Evolutionary conservation across 768 basidiomycete genomes (phyloP), one percentile per base, ranked within the genome.

Genomic region (Psilocybe cyanescens): DNA sequence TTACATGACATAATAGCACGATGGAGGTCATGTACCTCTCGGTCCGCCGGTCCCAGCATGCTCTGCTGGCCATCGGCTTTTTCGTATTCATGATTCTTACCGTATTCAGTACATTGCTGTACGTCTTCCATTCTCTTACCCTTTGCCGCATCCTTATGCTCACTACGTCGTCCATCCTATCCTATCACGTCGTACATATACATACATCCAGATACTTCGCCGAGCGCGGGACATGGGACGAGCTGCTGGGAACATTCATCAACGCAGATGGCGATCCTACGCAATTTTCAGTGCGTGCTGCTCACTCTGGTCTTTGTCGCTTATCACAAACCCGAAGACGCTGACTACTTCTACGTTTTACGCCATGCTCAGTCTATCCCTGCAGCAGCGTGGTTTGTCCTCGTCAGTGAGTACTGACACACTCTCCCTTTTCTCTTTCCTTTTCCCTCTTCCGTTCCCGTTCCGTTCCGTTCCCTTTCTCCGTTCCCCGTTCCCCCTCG

Each of bases 21-120:
- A 94, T 94, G 52, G 91, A 94, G 78, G 92, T 94, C 68, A 97
- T 97, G 95, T 94, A 91, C 71, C 83, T 97, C 30, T 89, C 93
- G 31, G 89, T 95, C 37, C 83, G 90, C 53, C 81, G 93, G 61
- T 95, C 92, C 0, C 90, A 93, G 65, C 92, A 96, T 66, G 94
- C 94, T 0, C 76, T 89, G 0, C 82, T 95, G 3, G 94, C 95
- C 0, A 86, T 97, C 17, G 85, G 86, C 2, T 97, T 96, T 74
- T 96, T 97, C n/a, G 90, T 96, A 12, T 75, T 89, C 56, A 94
- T 95, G 88, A 86, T 93, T 1, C 79, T 97, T 44, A 86, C 93
- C 1, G 86, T 96, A 6, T 96, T 94, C 72, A 94, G 93, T 63
- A 96, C 94, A 0, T 78, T 95, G 12, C 70, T 96, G 87, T 91